Base-by-base conservation (phyloP, 2,329 filamentous ascomycete species). In the Ophiostoma fasciatum region DNA sequence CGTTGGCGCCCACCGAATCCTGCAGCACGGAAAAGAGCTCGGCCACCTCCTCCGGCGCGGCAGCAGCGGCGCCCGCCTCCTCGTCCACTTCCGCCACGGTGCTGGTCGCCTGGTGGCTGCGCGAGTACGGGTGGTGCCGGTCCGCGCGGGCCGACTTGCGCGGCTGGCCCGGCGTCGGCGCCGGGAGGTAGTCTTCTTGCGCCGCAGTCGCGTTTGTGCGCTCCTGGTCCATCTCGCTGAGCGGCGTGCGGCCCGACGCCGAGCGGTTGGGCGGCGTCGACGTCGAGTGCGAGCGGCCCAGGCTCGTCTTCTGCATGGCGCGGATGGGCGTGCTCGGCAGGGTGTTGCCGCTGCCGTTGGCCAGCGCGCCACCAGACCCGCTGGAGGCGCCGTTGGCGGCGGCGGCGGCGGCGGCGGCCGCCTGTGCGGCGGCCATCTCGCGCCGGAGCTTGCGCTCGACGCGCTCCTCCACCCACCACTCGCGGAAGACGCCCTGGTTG, bases 401-500 rank as follows among this genome's bases (percentile, higher is more conserved):
- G 8, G 28, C 40, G 23, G 44, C 45, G 20, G 58, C 51, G 13
- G 55, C 49, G 38, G 62, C 64, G 27, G 62, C 51, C 18, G 62
- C 59, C 7, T 50, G 48, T 1, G 48, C 44, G 9, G 58, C 58
- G 18, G 68, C 62, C 49, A 72, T 61, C 52, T 78, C 71, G 53
- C 70, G 73, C 31, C 71, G 60, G 36, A 76, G 60, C 54, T 69
- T 74, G 37, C 68, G 74, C 56, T 85, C 80, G 39, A 88, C 62
- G 51, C 85, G 82, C 61, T 88, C 82, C 60, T 85, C 84, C 50
- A 90, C 71, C 83, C 87, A 96, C 90, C 90, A 98, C 59, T 96
- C 85, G n/a, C 90, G 75, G 74, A 98, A 98, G 25, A 82, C 78
- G 25, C 82, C 82, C 59, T 98, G 90, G 62, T 98, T 94, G 43